Base-by-base conservation (phyloP, 176 grass and related monocot species). In the Eleusine indica region DNA sequence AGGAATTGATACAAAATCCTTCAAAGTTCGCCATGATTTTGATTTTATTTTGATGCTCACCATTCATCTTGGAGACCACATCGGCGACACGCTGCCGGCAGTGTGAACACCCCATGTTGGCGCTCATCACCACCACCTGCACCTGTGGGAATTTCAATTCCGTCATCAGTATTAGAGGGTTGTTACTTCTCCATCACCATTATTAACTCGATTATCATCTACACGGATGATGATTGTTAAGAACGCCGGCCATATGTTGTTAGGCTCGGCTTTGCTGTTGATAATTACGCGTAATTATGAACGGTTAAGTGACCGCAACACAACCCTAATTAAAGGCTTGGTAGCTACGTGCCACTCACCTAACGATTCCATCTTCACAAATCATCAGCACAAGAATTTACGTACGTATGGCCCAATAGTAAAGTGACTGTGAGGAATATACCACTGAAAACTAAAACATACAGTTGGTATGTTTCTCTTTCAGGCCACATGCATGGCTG, bases 21-120 rank as follows among this genome's bases (percentile, higher is more conserved):
- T 7, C 65, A 16, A 67, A 38, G 8, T 16, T 35, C 63, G 38
- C 15, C 35, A 32, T 4, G 14, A 7, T 53, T 53, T 16, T 5
- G 53, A 1, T 38, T 67, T 38, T 2, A 1, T 18, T 32, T 66
- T 19, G 65, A 87, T 86, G 74, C 89, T 96, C 63, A 96, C 96
- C 84, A 38, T 99, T 94, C 96, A 99, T 99, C 88, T 91, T 99
- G 86, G 96, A 94, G 83, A 99, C 87, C n/a, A 99, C 85, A 51
- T 86, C 90, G 56, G 96, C 86, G 53, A 99, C 87, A 46, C 96
- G 90, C 80, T 80, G 77, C 48, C 87, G 93, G 79, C 96, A 99
- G 77, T 96, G 96, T 21, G 71, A 85, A 21, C 96, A 99, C 9
- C 89, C 89, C 96, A 96, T 99, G 76, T 99, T 90, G 74, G 96